Conservation (phyloP, 768 basidiomycete species). For the Boletus rubropictus region DNA sequence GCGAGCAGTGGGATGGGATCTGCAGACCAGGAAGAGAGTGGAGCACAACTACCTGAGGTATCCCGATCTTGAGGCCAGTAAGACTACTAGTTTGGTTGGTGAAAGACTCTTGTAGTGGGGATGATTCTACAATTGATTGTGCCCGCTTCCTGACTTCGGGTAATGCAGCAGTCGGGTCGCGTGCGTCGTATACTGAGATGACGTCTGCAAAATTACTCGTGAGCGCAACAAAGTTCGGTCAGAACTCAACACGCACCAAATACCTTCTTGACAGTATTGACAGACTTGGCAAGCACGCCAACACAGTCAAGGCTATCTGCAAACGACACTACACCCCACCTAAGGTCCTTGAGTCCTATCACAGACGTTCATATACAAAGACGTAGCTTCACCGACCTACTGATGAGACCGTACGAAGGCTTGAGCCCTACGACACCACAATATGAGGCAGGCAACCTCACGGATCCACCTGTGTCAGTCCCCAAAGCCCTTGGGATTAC, state of each 20-base stretch:
- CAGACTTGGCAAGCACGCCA: slow-evolving; percentile 63
- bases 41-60: slow-evolving; percentile 55
- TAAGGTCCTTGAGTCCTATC: slow-evolving; percentile 26
- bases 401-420: slow-evolving; percentile 89
- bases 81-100: slow-evolving; percentile 24
- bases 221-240: neutral
- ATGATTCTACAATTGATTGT: slow-evolving; percentile 21
- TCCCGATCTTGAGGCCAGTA: slow-evolving; percentile 60
- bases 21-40: neutral
- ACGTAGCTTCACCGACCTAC: slow-evolving; percentile 48
- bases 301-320: slow-evolving; percentile 96
- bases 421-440: slow-evolving; percentile 91
- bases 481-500: slow-evolving; percentile 63
- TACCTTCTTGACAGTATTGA: slow-evolving; percentile 44
- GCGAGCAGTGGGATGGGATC: neutral
- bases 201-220: slow-evolving; percentile 24
- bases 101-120: neutral
- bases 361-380: neutral
- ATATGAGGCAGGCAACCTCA: slow-evolving; percentile 88
- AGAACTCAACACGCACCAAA: slow-evolving; percentile 46
- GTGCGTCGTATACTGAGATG: slow-evolving; percentile 46
- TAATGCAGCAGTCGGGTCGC: slow-evolving; percentile 71
- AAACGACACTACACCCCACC: slow-evolving; percentile 89
- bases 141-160: slow-evolving; percentile 34
- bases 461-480: slow-evolving; percentile 95